Evolutionary conservation across 2,329 filamentous ascomycete genomes (phyloP), one percentile per base, ranked within the genome.

Genomic region (Pyricularia pennisetigena): DNA sequence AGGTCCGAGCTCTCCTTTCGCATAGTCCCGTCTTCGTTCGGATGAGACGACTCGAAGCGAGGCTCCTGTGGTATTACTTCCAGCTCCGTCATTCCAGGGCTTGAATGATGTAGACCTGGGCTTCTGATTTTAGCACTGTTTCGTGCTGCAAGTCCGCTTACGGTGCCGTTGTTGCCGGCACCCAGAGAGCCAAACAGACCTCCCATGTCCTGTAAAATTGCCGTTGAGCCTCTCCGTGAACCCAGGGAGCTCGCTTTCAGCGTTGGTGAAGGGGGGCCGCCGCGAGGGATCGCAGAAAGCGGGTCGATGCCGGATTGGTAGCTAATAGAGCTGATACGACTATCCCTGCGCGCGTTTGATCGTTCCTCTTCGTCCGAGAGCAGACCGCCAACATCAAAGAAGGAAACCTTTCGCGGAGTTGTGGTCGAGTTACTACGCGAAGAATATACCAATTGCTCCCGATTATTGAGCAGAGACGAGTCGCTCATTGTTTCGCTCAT

Each of bases 341-440:
- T 84, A 32, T 79, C 79, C 12, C 79, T 77, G 59, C 78, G 75
- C 65, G 77, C 75, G 20, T 65, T 62, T 23, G 57, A 68, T 28
- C 29, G 70, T 49, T 65, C 70, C 35, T 67, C 69, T 49, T 75
- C 78, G 71, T 83, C 83, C 23, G 82, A 82, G 5, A 96, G 80
- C 0, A 97, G 79, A 0, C 91, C 92, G 26, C 93, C 93, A 0
- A 93, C 89, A 72, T 97, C 94, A 73, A 94, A 93, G 76, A 97
- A 94, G 0, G 91, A 92, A 4, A 95, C 86, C 64, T 84, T 82
- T 4, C 85, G 82, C 4, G 86, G 83, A 1, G 82, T 82, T n/a
- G 75, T 72, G 10, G 79, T 75, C 3, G 78, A 79, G 68, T 80
- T 78, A 66, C 78, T 79, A 64, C 80, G 74, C 63, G 77, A 74